phyloP scores from a whole-genome alignment of 2,329 filamentous ascomycete species.

The Calonectria pseudoreteaudii region DNA sequence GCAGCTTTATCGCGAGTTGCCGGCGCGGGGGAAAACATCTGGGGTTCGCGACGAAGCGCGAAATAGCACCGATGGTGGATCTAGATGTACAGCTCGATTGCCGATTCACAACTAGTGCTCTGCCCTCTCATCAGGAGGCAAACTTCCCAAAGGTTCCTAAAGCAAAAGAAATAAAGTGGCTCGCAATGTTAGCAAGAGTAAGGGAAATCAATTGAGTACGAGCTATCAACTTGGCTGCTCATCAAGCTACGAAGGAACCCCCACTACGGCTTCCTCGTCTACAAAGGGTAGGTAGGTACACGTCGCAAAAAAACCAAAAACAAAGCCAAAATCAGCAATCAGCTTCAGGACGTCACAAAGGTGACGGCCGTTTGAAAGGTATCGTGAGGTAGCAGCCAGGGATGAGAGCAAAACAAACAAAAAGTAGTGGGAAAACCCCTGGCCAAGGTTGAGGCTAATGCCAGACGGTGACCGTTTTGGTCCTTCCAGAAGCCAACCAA shows the following conservation, averaged over 20 bases:
- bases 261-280: background rate
- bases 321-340: background rate
- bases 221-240: background rate
- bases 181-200: background rate
- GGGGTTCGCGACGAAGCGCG: background rate
- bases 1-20: slow-evolving; percentile 39
- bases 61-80: background rate
- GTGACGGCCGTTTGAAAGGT: background rate
- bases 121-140: too few relatives aligned
- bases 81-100: background rate
- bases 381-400: background rate
- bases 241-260: background rate
- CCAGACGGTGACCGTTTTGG: slow-evolving; percentile 24
- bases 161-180: background rate
- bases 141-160: too few relatives aligned
- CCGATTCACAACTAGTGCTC: background rate
- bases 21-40: slow-evolving; percentile 32
- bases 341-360: background rate
- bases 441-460: background rate
- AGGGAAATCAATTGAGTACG: background rate
- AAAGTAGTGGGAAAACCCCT: background rate
- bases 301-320: background rate
- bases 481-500: background rate
- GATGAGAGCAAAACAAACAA: background rate
- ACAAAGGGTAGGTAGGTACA: background rate